A percentile compares a stretch with the other conserved stretches of the same genome.
Conservation (phyloP, 148 eudicot species). For the Rheum nobile region DNA sequence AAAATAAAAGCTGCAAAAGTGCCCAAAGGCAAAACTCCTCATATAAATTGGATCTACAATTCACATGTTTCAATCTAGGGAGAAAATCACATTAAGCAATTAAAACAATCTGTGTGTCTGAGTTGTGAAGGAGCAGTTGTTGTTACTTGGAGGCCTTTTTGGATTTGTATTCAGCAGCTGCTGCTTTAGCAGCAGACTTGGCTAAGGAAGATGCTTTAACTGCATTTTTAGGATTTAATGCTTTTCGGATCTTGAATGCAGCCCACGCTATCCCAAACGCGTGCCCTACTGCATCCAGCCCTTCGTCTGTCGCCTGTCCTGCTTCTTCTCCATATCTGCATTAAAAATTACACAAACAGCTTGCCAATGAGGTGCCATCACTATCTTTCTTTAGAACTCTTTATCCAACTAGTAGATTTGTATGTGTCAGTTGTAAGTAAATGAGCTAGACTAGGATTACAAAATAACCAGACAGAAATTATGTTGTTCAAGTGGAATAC, state of each 20-base stretch:
- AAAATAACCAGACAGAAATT: background rate
- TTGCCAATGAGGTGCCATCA: background rate
- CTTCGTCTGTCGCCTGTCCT: conserved; percentile 71
- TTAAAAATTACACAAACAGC: background rate
- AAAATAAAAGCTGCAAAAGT: background rate
- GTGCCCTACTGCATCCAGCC: conserved; percentile 87
- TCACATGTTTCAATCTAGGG: background rate
- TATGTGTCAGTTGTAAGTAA: background rate
- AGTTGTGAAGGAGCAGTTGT: too few relatives aligned
- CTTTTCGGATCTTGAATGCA: conserved; percentile 78
- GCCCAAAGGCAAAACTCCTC: background rate
- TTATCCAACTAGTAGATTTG: background rate
- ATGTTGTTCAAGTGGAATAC: conserved; percentile 20
- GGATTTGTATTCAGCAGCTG: conserved; percentile 39
- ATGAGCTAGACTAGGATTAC: background rate
- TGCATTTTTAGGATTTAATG: conserved; percentile 65
- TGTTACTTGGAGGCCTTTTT: conserved; percentile 7
- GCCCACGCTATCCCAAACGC: conserved; percentile 91
- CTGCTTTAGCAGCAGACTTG: conserved; percentile 45
- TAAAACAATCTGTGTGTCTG: too few relatives aligned
- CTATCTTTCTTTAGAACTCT: too few relatives aligned
- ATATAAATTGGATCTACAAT: too few relatives aligned
- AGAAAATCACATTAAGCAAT: background rate
- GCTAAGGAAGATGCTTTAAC: conserved; percentile 43
- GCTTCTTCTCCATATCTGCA: conserved; percentile 84